Percentiles rank a stretch among this genome's conserved stretches.
Evolutionary conservation across 2,329 filamentous ascomycete genomes (phyloP).

Genomic region (Coniochaeta hoffmannii): DNA sequence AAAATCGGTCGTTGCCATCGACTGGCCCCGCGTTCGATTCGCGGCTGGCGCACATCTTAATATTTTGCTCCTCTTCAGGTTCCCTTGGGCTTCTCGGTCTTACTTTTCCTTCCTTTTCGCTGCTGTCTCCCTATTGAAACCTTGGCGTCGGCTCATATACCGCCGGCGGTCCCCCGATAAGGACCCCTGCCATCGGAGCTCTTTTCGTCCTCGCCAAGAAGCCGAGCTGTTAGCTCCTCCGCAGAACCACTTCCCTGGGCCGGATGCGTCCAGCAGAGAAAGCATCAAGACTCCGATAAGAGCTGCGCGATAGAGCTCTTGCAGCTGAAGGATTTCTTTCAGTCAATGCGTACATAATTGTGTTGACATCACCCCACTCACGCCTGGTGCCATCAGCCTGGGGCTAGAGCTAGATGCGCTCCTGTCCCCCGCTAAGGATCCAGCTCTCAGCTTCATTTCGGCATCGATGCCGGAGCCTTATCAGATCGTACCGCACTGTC

Average conservation of each 20-base stretch:
- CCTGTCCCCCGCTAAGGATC: not conserved
- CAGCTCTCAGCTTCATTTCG: not conserved
- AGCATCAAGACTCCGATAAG: not conserved
- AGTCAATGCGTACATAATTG: not conserved
- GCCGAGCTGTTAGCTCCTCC: not conserved
- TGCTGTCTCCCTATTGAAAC: not conserved
- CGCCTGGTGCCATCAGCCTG: not conserved
- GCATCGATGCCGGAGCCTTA: not conserved
- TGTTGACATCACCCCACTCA: not conserved
- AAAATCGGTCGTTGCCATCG: conserved; percentile 43
- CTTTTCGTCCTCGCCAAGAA: not conserved
- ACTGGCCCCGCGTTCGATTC: conserved; percentile 3
- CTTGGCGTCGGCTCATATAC: not conserved
- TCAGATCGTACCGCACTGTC: not conserved
- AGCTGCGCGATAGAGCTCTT: not conserved
- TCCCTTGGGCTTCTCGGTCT: not conserved
- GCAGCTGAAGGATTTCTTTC: not conserved
- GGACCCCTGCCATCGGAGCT: not conserved
- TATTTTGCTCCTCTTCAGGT: not conserved
- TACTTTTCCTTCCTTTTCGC: not conserved
- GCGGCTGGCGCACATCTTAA: not conserved
- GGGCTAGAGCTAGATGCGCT: not conserved
- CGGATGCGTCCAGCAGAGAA: not conserved
- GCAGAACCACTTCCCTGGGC: not conserved
- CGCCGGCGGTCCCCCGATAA: not conserved